Evolutionary conservation across 768 basidiomycete genomes (phyloP), one percentile per base, ranked within the genome.

Genomic region (Daedaleopsis nitida): DNA sequence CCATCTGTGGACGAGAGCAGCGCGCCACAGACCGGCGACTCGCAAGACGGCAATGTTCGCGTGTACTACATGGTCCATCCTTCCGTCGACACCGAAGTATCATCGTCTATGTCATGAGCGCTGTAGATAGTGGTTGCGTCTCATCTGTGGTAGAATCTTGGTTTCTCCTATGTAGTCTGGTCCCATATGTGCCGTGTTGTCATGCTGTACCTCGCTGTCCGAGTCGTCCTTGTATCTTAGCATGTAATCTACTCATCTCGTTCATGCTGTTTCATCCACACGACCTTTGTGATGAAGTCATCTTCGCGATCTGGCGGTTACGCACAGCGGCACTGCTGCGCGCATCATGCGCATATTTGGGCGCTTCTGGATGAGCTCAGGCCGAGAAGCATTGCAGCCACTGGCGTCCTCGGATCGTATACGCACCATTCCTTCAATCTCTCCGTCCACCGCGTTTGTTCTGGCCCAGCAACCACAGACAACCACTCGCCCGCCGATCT

Each of bases 41-140:
- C 60, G 11, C 74, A 78, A 60, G 81, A 80, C 11, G 84, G 80
- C 11, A 83, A 86, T 64, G 76, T 86, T 14, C 87, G 89, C 19
- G 82, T 94, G 51, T 89, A 86, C 72, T 96, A 95, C 70, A 87
- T 96, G 86, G 92, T 96, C 3, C 94, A 95, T 77, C 92, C 92
- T 1, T 84, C 87, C 1, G 92, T 94, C 38, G 92, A 94, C 68
- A 83, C 85, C 10, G 91, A 94, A 60, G 71, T 66, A 6, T 75
- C 76, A 19, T 78, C 78, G 9, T 80, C 78, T 23, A 64, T 69
- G n/a, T 60, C 60, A 44, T 62, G 35, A 59, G 64, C 43, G n/a
- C 12, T 32, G 27, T 7, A 32, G 27, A 32, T 32, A 32, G 27
- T 32, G 27, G 27, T 3, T 32, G 27, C 27, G 11, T 24, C 10